Evolutionary conservation across 768 basidiomycete genomes (phyloP), one percentile per base, ranked within the genome.

Genomic region (Dendrothele bispora): DNA sequence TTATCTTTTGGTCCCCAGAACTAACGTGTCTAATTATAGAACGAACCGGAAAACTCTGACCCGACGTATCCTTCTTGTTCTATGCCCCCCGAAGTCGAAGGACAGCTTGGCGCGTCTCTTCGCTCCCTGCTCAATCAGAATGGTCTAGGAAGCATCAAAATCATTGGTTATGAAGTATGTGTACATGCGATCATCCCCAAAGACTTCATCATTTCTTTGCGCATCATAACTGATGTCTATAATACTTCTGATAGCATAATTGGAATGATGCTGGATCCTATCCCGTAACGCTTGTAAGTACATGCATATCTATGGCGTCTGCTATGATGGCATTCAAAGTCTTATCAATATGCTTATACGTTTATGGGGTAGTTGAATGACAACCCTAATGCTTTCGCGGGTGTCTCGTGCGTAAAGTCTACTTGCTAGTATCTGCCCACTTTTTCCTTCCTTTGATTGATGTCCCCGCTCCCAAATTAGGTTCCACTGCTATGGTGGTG

Each of bases 201-300:
- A 14, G 15, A 2, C 15, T 43, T 15, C 10, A 10, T 10, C 10
- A 32, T 32, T n/a, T 32, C 30, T 32, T n/a, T 32, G 30, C n/a
- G 30, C n/a, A 10, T 32, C 30, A n/a, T 32, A 10, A n/a, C n/a
- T n/a, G 30, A 10, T 32, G 30, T 32, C 22, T 15, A 15, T 5
- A 11, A 12, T 20, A 28, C 36, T 26, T 7, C 10, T 39, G 15
- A 3, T 26, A 49, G 30, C 79, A 80, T 55, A 81, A 80, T 51
- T 80, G 79, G 77, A 58, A 61, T 24, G 71, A 75, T 53, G 73
- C 74, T 5, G 71, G 66, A 8, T 62, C 61, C 8, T 79, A 80
- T 39, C 74, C 80, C 2, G 65, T 77, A 1, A 72, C 40, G 61
- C 77, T 41, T 75, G 49, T 50, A 4, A 29, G 49, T 25, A 8